Evolutionary conservation across 768 basidiomycete species (phyloP).

Genomic region (Tylopilus vinaceipallidus): DNA sequence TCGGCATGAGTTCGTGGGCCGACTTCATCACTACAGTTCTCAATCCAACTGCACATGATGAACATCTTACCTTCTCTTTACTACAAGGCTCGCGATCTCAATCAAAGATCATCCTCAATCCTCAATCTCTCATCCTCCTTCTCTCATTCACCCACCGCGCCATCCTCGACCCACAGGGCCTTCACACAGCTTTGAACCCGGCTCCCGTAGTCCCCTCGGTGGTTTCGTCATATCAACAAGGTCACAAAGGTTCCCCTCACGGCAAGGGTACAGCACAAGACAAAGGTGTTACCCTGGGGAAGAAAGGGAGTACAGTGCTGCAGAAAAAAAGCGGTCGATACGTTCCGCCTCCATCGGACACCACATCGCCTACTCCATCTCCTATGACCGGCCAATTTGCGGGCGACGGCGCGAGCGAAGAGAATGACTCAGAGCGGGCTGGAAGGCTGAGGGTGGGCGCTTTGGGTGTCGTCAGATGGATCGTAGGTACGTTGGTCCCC

Average conservation of each 20-base stretch:
- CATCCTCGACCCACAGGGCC: conserved; percentile 57
- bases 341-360: conserved; percentile 31
- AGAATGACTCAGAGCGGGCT: conserved; percentile 64
- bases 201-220: conserved; percentile 38
- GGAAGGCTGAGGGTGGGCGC: conserved; percentile 70
- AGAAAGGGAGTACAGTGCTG: conserved; percentile 18
- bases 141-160: conserved; percentile 52
- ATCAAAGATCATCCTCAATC: conserved; percentile 32
- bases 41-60: conserved; percentile 3
- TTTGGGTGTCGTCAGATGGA: conserved; percentile 62
- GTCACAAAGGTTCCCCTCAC: conserved; percentile 1
- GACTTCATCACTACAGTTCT: conserved; percentile 25
- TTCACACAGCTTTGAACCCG: conserved; percentile 66
- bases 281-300: conserved; percentile 11
- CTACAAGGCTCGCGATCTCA: background rate
- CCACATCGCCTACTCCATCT: conserved; percentile 25
- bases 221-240: conserved; percentile 7
- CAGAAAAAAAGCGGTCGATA: conserved; percentile 33
- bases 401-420: conserved; percentile 47
- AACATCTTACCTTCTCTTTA: background rate
- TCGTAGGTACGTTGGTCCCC: conserved; percentile 49
- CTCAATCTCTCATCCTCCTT: conserved; percentile 35
- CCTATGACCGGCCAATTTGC: conserved; percentile 16
- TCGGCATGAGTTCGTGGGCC: conserved; percentile 56
- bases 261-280: background rate